These are phyloP conservation scores for Gossypium anomalum DNA, from an alignment of 345 rosid genomes.

Conservation along the genomic window DNA sequence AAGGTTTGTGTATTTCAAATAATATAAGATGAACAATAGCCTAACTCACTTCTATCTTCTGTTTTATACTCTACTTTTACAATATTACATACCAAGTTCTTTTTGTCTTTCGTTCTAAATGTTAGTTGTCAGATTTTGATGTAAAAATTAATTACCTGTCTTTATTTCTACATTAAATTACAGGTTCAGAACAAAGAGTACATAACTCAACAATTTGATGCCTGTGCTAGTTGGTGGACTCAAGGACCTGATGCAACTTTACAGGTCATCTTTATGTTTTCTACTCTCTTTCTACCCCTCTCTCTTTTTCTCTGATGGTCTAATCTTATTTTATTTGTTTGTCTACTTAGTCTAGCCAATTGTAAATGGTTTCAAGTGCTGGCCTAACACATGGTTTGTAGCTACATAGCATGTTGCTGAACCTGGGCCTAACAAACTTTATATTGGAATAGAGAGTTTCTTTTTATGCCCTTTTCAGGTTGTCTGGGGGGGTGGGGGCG, in stretches of 20 bases:
- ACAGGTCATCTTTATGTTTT: constrained; percentile 59
- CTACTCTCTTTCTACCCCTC: background rate
- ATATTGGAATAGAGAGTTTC: background rate
- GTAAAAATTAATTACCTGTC: background rate
- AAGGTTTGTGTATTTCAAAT: constrained; percentile 45
- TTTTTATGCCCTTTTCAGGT: background rate
- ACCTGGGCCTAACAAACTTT: background rate
- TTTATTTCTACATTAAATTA: constrained; percentile 9
- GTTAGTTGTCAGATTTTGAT: constrained; percentile 4
- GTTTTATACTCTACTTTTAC: background rate
- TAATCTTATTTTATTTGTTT: background rate
- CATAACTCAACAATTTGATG: constrained; percentile 83
- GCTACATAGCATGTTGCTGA: background rate
- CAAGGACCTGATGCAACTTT: constrained; percentile 90
- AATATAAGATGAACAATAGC: background rate
- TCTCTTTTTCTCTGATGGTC: background rate
- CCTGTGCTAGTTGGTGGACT: constrained; percentile 99
- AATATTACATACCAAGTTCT: background rate
- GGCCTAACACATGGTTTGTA: background rate
- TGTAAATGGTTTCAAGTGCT: background rate
- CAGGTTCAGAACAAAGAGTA: constrained; percentile 41
- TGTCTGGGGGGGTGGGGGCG: background rate
- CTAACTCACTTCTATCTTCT: background rate
- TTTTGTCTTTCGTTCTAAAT: background rate
- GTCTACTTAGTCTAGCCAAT: background rate